Evolutionary conservation across 164 flowering plant species (phyloP).

Genomic region (Macadamia integrifolia): DNA sequence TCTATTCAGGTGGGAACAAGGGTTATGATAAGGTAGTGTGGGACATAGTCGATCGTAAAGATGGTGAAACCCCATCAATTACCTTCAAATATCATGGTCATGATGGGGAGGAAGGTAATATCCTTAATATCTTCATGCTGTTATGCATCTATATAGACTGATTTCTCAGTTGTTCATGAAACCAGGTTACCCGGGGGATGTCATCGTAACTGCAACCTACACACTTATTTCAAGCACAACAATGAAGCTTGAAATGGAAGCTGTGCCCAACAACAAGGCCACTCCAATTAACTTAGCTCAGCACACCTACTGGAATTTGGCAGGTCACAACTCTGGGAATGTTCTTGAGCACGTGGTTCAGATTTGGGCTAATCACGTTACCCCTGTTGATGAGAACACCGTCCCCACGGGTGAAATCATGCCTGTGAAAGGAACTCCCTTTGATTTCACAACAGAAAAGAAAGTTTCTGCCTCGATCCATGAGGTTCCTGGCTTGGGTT

Average conservation of each 20-base stretch:
- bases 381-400: conserved; percentile 72
- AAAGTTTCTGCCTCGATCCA: conserved; percentile 52
- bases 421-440: conserved; percentile 80
- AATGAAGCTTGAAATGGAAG: conserved; percentile 93
- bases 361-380: conserved; percentile 65
- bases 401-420: conserved; percentile 83
- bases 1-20: conserved; percentile 59
- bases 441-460: conserved; percentile 73
- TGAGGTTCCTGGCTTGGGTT: conserved; percentile 75
- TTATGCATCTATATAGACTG: background rate
- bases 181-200: conserved; percentile 88
- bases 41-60: conserved; percentile 58
- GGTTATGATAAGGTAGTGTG: conserved; percentile 82
- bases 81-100: conserved; percentile 74
- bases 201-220: conserved; percentile 72
- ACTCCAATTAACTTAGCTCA: conserved; percentile 87
- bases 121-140: background rate
- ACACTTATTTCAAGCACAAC: conserved; percentile 66
- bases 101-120: conserved; percentile 90
- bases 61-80: conserved; percentile 68
- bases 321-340: conserved; percentile 74
- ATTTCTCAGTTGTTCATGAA: background rate
- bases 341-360: conserved; percentile 73
- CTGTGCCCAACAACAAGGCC: conserved; percentile 66
- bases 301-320: conserved; percentile 94